Evolutionary conservation across 2,329 filamentous ascomycete species (phyloP), one percentile per base, ranked within the genome.

Genomic region (Coniochaeta sp.): DNA sequence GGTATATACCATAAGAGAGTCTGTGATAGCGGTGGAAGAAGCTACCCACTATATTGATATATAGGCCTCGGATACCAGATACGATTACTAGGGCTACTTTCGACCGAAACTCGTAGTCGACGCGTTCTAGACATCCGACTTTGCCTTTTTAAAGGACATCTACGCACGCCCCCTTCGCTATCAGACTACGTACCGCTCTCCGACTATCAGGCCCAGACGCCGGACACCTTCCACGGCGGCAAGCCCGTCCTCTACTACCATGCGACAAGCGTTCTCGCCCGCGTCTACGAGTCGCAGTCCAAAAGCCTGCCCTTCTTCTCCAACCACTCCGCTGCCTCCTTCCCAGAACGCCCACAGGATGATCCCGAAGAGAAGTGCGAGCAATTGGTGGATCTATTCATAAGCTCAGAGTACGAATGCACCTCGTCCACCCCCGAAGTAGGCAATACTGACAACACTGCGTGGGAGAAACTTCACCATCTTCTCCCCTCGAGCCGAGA

Each of bases 201-300:
- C 53, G 83, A 89, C 55, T 87, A 91, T 64, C 81, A 89, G 65
- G 74, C 82, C 50, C 82, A 84, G 61, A 92, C 88, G 1, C 87
- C 88, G 1, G 74, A 76, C 52, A 85, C 80, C 40, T 92, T 91
- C 69, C 85, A 84, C 60, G 80, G 77, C 59, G 81, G 80, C 24
- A 88, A 86, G 62, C 82, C 87, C 1, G 77, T 91, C 40, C 77
- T 91, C 3, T 81, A 91, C 67, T 80, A 79, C 58, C 80, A 85
- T 61, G 74, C 78, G 35, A 59, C 72, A 12, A 71, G 73, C 53
- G 75, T 82, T 51, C 82, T 79, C 35, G 79, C 85, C 3, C 78
- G 79, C 61, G 70, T 85, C 16, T 72, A 79, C 24, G 72, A 69
- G 31, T 71, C 75, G 35, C 79, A 86, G 59, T 68, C 76, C 22